Base-by-base conservation (phyloP, 2,329 filamentous ascomycete genomes). In the Colletotrichum australisinense region DNA sequence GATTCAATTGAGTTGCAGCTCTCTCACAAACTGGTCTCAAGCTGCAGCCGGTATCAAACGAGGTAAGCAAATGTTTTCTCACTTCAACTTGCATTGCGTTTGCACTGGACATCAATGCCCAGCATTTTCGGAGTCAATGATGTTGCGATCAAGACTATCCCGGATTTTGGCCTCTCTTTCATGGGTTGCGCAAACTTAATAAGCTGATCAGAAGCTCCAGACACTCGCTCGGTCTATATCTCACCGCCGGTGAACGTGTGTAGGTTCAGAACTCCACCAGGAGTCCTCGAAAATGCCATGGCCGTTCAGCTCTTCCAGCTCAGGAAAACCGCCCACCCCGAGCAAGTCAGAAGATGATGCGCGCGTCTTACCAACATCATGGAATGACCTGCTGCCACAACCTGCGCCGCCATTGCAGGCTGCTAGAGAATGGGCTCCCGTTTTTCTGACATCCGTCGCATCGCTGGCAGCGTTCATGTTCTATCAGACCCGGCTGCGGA, bases 401-500 rank as follows among this genome's bases (percentile, higher is more conserved):
- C 65, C 74, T 52, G 73, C 71, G 30, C 74, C 69, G 30, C 72
- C 87, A 88, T 72, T 89, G 88, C 79, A 86, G 83, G 64, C 87
- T 89, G 75, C 88, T 89, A 7, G 83, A 84, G 75, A 89, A 86
- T 74, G 84, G 90, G 81, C 82, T 89, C 62, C 86, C 86, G 69
- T 76, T 35, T 75, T 75, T 22, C 56, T 76, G 28, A 88, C 89
- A 2, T 77, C 90, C 30, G 85, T 85, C 16, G 86, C 89, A 2
- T 88, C 90, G 1, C 81, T 93, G 38, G 83, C 85, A 24, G 84
- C 86, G 30, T 78, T 91, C 60, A 87, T 87, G 69, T 79, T 95
- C 59, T 95, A 95, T 83, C 90, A 89, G 77, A 92, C 88, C 70
- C 97, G 95, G 80, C 86, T 99, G 62, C 93, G 95, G 46, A 93